Evolutionary conservation across 257 asterid genomes (phyloP).

Genomic region (Cruciata laevipes): DNA sequence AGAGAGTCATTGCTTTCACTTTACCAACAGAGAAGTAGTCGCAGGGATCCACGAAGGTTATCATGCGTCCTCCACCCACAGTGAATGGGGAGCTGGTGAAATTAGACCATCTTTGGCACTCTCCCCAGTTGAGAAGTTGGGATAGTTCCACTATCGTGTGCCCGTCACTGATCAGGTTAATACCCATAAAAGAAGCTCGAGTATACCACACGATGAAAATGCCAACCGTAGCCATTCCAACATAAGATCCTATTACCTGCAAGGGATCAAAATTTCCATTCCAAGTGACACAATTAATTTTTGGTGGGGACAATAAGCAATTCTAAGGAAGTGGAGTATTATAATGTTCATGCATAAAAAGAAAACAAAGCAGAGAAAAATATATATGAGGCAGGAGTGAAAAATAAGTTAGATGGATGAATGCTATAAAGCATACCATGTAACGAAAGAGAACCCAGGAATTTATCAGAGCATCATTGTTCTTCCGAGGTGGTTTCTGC

Average conservation of each 20-base stretch:
- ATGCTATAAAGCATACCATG: slow-evolving; percentile 38
- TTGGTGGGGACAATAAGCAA: neutral
- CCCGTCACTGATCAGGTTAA: slow-evolving; percentile 58
- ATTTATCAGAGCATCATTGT: slow-evolving; percentile 64
- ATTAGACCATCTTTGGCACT: slow-evolving; percentile 68
- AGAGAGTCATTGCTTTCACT: slow-evolving; percentile 79
- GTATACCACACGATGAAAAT: slow-evolving; percentile 86
- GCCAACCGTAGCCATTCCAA: slow-evolving; percentile 86
- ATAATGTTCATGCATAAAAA: neutral
- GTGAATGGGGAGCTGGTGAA: slow-evolving; percentile 66
- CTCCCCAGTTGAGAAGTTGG: slow-evolving; percentile 89
- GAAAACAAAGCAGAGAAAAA: neutral
- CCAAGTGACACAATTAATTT: too few relatives aligned
- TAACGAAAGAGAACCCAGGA: slow-evolving; percentile 88
- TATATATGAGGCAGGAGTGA: neutral
- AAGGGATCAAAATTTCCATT: neutral
- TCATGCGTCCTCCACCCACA: slow-evolving; percentile 39
- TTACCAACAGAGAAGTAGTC: slow-evolving; percentile 68
- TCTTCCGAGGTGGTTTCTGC: slow-evolving; percentile 77
- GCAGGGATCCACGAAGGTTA: slow-evolving; percentile 59
- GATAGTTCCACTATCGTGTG: slow-evolving; percentile 69
- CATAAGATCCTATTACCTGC: slow-evolving; percentile 84
- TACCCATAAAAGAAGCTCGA: slow-evolving; percentile 64
- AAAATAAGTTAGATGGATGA: neutral
- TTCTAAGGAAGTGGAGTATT: neutral